Evolutionary conservation across 495 filamentous ascomycete species (phyloP).

Genomic region (Trypethelium eluteriae): DNA sequence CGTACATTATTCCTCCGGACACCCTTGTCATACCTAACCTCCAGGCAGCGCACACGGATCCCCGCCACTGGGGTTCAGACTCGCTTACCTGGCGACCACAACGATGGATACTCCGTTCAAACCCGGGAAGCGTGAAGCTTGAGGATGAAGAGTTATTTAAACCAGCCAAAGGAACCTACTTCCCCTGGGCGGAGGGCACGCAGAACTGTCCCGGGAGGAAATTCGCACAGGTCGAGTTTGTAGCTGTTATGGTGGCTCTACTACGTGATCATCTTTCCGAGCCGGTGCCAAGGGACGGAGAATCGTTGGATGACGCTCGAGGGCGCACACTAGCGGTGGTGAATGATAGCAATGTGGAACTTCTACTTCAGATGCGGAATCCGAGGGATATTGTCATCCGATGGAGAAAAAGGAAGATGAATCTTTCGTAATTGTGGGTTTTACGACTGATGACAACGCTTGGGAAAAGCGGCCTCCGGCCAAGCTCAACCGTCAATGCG

Average conservation of each 20-base stretch:
- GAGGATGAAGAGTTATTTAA: conserved; percentile 12
- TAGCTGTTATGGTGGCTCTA: conserved; percentile 26
- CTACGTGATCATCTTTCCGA: conserved; percentile 37
- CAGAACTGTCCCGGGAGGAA: conserved; percentile 19
- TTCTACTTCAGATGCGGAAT: conserved; percentile 40
- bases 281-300: conserved; percentile 26
- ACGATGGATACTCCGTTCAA: conserved; percentile 22
- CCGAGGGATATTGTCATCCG: conserved; percentile 29
- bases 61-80: conserved; percentile 42
- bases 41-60: conserved; percentile 38
- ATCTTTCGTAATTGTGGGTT: background rate
- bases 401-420: conserved; percentile 17
- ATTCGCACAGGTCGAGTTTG: conserved; percentile 23
- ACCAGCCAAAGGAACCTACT: conserved; percentile 13
- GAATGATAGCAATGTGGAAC: conserved; percentile 31
- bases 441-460: conserved; percentile 24
- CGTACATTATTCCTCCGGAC: conserved; percentile 26
- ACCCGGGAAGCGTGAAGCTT: too few relatives aligned
- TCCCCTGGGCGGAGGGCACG: conserved; percentile 21
- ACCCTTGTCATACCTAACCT: conserved; percentile 35
- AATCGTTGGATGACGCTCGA: conserved; percentile 32
- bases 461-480: conserved; percentile 27
- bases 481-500: conserved; percentile 28
- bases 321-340: conserved; percentile 32
- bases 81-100: conserved; percentile 33